Conservation (phyloP, 1,284 basidiomycete species). For the Ustilago bromivora region DNA sequence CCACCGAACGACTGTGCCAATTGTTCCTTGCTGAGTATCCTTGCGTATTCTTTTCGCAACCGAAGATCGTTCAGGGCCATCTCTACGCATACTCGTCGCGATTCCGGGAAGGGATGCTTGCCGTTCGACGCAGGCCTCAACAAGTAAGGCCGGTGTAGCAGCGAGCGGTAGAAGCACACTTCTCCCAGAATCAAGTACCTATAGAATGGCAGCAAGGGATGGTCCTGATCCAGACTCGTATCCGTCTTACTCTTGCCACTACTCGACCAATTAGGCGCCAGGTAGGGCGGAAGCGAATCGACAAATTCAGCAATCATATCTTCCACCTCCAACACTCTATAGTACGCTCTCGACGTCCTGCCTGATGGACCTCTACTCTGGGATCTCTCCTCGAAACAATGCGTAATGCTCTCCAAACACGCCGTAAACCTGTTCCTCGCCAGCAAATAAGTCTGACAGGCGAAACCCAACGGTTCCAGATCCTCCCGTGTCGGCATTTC, state of each 20-base stretch:
- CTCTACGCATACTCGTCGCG: conserved; percentile 44
- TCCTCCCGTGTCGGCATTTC: conserved; percentile 52
- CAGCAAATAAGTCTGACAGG: conserved; percentile 46
- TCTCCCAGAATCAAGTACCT: conserved; percentile 49
- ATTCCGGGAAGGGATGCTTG: conserved; percentile 51
- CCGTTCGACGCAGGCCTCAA: conserved; percentile 40
- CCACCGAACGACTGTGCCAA: conserved; percentile 50
- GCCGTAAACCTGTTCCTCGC: conserved; percentile 46
- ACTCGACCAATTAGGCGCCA: conserved; percentile 41
- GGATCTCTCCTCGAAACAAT: conserved; percentile 50
- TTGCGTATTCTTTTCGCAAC: conserved; percentile 39
- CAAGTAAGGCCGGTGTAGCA: conserved; percentile 49
- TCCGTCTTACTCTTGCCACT: conserved; percentile 42
- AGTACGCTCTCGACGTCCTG: conserved; percentile 43
- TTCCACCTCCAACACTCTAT: conserved; percentile 48
- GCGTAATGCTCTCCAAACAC: conserved; percentile 47
- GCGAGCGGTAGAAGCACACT: conserved; percentile 51
- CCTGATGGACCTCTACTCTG: conserved; percentile 30
- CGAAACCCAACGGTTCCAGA: conserved; percentile 47
- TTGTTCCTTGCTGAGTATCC: conserved; percentile 38
- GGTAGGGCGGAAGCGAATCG: conserved; percentile 47
- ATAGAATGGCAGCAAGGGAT: conserved; percentile 50
- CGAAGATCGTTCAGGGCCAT: conserved; percentile 52
- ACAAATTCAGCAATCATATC: conserved; percentile 52
- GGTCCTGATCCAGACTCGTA: conserved; percentile 46